Evolutionary conservation across 2,329 filamentous ascomycete genomes (phyloP), one percentile per base, ranked within the genome.

Genomic region (Microdochium paspali): DNA sequence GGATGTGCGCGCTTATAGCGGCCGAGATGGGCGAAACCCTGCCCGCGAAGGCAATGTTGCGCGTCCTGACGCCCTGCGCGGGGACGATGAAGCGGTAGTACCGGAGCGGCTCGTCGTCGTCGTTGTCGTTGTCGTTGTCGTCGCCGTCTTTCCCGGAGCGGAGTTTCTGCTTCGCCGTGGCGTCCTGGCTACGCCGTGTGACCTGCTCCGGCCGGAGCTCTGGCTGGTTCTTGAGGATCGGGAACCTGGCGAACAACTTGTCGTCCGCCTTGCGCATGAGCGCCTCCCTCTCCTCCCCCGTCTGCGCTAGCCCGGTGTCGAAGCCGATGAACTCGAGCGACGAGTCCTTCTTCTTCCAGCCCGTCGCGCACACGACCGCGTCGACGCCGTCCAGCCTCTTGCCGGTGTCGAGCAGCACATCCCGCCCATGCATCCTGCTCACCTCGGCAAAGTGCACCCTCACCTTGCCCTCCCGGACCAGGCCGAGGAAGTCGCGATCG

Each of bases 391-490:
- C 48, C 2, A 82, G 51, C 44, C 54, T 48, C 0, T 52, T 56
- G 0, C 65, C 64, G 7, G 73, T 73, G 3, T 64, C 67, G 2
- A 70, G 63, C 4, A 84, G 67, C 35, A 74, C 66, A 1, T 82
- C 65, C 18, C 66, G 58, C 2, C 60, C 54, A 0, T 67, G 66
- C 3, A 84, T 65, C 21, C 64, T 63, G 2, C 63, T 60, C 4
- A 85, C 68, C 44, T 83, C 76, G 30, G 71, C 71, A 5, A 80
- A 58, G 45, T 81, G 70, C 1, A 85, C 64, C 18, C 67, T 66
- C 26, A 84, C 72, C 18, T 65, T 68, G 3, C 76, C 75, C 4
- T 68, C 58, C 39, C 66, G 67, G 10, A 85, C 69, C 12, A 80
- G 62, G 5, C 77, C 72, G 56, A 81, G 76, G 56, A 84, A 73